These are phyloP conservation scores for Schizosaccharomyces octosporus DNA, from an alignment of 805 yeast genomes.

Conservation along the genomic window DNA sequence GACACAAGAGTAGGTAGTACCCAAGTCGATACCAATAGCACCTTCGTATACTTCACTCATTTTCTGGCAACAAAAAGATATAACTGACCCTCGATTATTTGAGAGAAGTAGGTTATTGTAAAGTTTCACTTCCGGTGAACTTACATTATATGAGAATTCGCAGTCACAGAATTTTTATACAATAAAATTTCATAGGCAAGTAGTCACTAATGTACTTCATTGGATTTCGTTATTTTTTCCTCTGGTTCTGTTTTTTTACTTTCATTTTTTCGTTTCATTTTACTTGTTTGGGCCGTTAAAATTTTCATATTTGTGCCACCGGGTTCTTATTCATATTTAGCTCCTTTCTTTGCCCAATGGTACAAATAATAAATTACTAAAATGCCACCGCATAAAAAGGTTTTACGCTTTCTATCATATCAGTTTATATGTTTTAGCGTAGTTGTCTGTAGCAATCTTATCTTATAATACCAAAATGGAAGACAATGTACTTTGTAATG, in stretches of 20 bases:
- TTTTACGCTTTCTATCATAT: too few species aligned
- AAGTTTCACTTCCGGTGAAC: neutral
- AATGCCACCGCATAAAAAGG: too few species aligned
- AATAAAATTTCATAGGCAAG: neutral
- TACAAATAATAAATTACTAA: too few species aligned
- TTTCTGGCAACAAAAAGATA: neutral
- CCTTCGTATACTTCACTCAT: constrained; percentile 81
- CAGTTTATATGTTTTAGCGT: too few species aligned
- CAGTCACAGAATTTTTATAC: neutral
- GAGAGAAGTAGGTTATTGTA: constrained; percentile 1
- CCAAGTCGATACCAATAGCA: constrained; percentile 68
- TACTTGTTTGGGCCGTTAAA: too few species aligned
- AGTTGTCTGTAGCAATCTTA: too few species aligned
- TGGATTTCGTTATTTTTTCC: neutral
- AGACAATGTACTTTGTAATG: too few species aligned
- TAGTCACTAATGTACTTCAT: neutral
- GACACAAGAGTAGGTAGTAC: constrained; percentile 11
- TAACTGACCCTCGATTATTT: neutral
- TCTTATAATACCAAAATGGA: too few species aligned
- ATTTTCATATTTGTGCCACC: too few species aligned
- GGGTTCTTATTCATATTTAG: too few species aligned
- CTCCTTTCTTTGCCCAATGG: too few species aligned
- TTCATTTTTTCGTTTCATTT: neutral
- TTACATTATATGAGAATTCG: neutral
- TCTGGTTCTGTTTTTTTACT: neutral